Conservation (phyloP, 139 green algal species). For the Yamagishiella unicocca region DNA sequence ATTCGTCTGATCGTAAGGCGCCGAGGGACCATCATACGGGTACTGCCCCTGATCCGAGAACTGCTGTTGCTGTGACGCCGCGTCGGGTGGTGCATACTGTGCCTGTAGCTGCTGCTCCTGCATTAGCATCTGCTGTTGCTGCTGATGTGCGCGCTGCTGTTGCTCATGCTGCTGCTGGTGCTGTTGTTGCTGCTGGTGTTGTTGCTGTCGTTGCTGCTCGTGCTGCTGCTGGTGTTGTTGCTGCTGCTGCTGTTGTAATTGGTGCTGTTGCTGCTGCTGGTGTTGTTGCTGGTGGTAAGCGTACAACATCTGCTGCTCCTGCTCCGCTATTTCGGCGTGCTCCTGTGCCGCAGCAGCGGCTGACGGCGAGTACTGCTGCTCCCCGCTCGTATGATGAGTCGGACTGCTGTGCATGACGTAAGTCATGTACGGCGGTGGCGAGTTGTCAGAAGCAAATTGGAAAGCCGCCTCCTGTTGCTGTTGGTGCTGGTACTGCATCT, state of each 20-base stretch:
- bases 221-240: background rate
- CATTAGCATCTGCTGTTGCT: constrained; percentile 16
- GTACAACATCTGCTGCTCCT: constrained; percentile 1
- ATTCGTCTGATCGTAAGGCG: too few relatives aligned
- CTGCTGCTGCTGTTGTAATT: background rate
- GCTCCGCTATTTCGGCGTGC: background rate
- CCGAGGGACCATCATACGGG: background rate
- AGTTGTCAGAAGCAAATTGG: background rate
- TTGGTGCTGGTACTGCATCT: background rate
- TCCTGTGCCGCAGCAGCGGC: background rate
- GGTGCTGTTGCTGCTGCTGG: background rate
- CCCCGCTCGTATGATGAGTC: background rate
- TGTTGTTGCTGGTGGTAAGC: constrained; percentile 17
- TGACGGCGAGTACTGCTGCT: background rate
- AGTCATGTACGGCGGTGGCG: constrained; percentile 16
- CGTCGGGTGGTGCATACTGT: too few relatives aligned
- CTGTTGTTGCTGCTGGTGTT: constrained; percentile 19
- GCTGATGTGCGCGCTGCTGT: constrained; percentile 11
- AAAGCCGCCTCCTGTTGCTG: background rate
- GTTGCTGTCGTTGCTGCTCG: background rate
- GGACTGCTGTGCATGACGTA: constrained; percentile 35
- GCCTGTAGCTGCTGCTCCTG: too few relatives aligned
- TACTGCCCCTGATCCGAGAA: background rate
- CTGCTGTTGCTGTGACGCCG: background rate
- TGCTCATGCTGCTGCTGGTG: background rate